Evolutionary conservation across 805 yeast species (phyloP), one percentile per base, ranked within the genome.

Genomic region (Spathaspora arborariae): DNA sequence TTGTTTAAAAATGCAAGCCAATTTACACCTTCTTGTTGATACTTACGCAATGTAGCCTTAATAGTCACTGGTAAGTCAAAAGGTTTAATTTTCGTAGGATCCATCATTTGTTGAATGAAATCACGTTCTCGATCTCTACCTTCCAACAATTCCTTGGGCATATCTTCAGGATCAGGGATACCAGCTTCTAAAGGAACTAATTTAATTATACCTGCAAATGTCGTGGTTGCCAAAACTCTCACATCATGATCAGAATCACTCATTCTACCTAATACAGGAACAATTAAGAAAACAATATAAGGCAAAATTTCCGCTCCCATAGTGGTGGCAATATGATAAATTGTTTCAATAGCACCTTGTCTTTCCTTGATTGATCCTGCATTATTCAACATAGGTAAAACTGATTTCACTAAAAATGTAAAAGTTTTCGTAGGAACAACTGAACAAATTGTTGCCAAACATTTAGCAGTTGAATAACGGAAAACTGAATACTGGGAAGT

Each of bases 11-110:
- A 94, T 7, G 96, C 96, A 45, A 94, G 74, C 99, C 99, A 94
- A 63, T 92, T 94, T 34, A 94, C 95, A 65, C 99, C 99, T 50
- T 94, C 98, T 63, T 94, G 98, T 68, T 94, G 99, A 62, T 94
- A 94, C 52, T 88, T 86, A 62, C 99, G 81, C 52, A 94, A 75
- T 1, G 95, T 88, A 0, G 99, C 99, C 51, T 88, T 87, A 50
- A 94, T 89, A 2, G 91, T 80, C 36, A 94, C 94, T 0, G 99
- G 99, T 33, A 95, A 68, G 43, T 81, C 84, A 62, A 92, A 94
- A 0, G 96, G 83, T 56, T 91, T 80, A 39, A 94, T 87, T 61
- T 91, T 90, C 3, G 88, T 75, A 15, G 96, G 96, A 63, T 94
- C 98, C 94, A 94, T 88, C 98, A 94, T 92, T 62, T 94, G 99